Conservation (phyloP, 352 stramenopile species). For the Paralagenidium karlingii region DNA sequence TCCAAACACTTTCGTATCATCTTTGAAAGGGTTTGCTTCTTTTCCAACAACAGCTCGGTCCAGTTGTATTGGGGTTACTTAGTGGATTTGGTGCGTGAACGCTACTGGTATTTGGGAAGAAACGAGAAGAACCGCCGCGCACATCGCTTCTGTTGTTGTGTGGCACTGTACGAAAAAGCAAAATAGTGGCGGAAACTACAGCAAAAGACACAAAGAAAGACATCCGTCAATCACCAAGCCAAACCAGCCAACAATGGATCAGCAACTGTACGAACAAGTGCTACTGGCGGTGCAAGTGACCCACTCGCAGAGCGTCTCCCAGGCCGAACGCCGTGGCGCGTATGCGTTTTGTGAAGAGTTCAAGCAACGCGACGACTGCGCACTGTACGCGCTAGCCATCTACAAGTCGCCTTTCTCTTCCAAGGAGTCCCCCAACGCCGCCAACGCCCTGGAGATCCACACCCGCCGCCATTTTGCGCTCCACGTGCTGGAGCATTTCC, state of each 20-base stretch:
- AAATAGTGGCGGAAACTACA: too few species aligned
- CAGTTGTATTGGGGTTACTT: too few species aligned
- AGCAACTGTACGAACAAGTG: slow-evolving; percentile 55
- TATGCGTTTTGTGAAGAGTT: slow-evolving; percentile 71
- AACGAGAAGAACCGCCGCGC: too few species aligned
- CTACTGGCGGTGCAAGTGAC: slow-evolving; percentile 58
- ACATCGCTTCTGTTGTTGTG: too few species aligned
- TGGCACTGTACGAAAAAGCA: too few species aligned
- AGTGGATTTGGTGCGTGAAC: too few species aligned
- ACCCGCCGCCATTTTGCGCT: slow-evolving; percentile 67
- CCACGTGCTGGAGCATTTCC: slow-evolving; percentile 59
- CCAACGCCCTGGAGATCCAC: slow-evolving; percentile 13
- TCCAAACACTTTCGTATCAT: too few species aligned
- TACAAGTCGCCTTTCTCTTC: slow-evolving; percentile 32
- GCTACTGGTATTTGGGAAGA: too few species aligned
- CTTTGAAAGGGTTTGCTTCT: too few species aligned
- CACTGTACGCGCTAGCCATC: slow-evolving; percentile 56
- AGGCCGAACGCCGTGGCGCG: slow-evolving; percentile 28
- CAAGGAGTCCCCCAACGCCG: slow-evolving; percentile 6
- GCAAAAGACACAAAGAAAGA: too few species aligned
- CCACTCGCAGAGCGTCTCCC: slow-evolving; percentile 36
- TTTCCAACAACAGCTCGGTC: too few species aligned
- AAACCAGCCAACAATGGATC: slow-evolving; percentile 47
- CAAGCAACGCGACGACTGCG: slow-evolving; percentile 53
- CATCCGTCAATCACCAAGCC: too few species aligned